Conservation (phyloP, 2,329 filamentous ascomycete species). For the Xylariaceae sp. region DNA sequence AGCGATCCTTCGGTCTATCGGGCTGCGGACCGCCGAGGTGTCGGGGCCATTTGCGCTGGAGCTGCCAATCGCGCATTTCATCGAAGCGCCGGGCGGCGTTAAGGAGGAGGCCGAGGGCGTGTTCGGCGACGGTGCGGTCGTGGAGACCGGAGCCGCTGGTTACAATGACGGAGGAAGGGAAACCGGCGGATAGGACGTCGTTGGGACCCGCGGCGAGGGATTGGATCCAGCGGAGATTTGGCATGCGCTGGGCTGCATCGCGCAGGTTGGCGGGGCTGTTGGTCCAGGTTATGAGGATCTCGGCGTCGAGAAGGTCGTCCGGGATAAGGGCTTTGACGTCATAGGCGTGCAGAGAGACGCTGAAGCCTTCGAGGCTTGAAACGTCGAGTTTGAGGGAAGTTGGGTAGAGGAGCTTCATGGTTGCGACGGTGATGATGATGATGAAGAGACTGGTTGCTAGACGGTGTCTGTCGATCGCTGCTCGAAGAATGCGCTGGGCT, state of each 20-base stretch:
- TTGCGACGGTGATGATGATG: background rate
- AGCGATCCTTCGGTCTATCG: conserved; percentile 50
- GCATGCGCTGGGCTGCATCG: conserved; percentile 51
- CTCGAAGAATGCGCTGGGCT: background rate
- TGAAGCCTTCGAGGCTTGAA: conserved; percentile 52
- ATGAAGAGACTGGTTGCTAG: background rate
- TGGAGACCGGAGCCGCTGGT: conserved; percentile 60
- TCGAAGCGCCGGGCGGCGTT: conserved; percentile 52
- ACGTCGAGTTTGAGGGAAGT: conserved; percentile 56
- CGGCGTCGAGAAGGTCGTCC: conserved; percentile 53
- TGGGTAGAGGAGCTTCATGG: conserved; percentile 62
- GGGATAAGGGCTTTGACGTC: conserved; percentile 53
- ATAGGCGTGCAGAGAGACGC: conserved; percentile 53
- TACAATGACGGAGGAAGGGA: conserved; percentile 45
- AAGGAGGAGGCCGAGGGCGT: conserved; percentile 54
- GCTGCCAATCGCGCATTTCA: conserved; percentile 59
- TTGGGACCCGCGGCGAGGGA: conserved; percentile 62
- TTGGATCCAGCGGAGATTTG: conserved; percentile 59
- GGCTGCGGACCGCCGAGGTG: conserved; percentile 59
- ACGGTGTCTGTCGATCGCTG: background rate
- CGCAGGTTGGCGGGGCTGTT: conserved; percentile 55
- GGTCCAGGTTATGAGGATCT: conserved; percentile 57
- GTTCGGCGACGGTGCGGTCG: conserved; percentile 61
- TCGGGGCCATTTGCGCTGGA: conserved; percentile 51
- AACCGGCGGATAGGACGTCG: conserved; percentile 58